phyloP scores from a whole-genome alignment of 768 basidiomycete genomes.

The Sporobolomyces roseus region DNA sequence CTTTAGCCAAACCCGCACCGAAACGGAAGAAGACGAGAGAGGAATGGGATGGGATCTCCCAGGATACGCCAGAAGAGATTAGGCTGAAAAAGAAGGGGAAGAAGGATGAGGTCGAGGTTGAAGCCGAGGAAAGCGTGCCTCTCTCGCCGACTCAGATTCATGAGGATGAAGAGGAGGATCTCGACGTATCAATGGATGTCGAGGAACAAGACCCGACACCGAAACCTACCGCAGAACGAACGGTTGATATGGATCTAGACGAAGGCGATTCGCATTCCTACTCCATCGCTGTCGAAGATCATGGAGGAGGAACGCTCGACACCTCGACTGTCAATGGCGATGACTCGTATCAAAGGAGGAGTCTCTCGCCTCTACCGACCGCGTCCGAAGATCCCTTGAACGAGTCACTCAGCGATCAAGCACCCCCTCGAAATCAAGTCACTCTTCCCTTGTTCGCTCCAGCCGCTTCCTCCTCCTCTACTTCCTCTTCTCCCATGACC shows the following conservation, averaged over 20 bases:
- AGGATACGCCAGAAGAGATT: neutral
- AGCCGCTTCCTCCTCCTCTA: neutral
- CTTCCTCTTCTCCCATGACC: neutral
- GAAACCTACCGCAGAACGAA: slow-evolving; percentile 10
- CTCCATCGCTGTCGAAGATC: no score
- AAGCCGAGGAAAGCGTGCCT: neutral
- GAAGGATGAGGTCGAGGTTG: neutral
- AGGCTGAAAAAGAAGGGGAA: neutral
- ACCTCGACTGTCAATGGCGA: slow-evolving; percentile 1
- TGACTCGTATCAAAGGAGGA: neutral
- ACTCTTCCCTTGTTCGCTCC: neutral
- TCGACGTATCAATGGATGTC: neutral
- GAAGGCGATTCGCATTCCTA: slow-evolving; percentile 1
- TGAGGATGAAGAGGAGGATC: neutral
- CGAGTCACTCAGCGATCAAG: neutral
- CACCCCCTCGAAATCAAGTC: neutral
- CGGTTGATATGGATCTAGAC: slow-evolving; percentile 12
- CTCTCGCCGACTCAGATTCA: slow-evolving; percentile 14
- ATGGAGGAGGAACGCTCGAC: slow-evolving; percentile 3
- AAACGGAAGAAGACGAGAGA: neutral
- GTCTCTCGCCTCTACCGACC: neutral
- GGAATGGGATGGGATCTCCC: slow-evolving; percentile 25
- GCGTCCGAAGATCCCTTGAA: neutral
- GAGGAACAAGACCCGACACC: slow-evolving; percentile 1
- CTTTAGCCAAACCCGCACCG: slow-evolving; percentile 1